A percentile compares a stretch with the other conserved stretches of the same genome.
phyloP scores from a whole-genome alignment of 1,284 basidiomycete species.

The Trametes polyzona region DNA sequence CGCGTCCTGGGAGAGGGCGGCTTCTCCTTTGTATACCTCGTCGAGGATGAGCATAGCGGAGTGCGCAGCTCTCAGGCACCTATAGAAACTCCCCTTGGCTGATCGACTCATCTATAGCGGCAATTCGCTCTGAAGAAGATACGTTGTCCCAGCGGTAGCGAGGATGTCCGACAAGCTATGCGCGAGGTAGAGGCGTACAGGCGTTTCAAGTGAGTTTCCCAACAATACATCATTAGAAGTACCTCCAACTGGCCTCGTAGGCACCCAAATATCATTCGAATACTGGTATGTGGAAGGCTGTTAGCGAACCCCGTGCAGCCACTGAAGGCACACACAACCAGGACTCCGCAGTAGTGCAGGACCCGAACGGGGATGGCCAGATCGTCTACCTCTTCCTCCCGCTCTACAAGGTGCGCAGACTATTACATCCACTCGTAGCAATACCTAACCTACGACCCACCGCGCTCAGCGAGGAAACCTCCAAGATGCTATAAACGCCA shows the following conservation, averaged over 20 bases:
- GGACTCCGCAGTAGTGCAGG: constrained; percentile 95
- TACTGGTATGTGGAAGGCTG: constrained; percentile 55
- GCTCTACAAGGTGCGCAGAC: constrained; percentile 75
- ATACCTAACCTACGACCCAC: constrained; percentile 12
- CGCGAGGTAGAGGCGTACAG: constrained; percentile 90
- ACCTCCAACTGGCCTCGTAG: too few species aligned
- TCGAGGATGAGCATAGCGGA: constrained; percentile 84
- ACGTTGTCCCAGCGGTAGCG: constrained; percentile 80
- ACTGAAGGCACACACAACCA: constrained; percentile 31
- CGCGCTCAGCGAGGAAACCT: constrained; percentile 78
- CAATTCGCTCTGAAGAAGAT: constrained; percentile 96
- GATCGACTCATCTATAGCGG: constrained; percentile 47
- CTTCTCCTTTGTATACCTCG: constrained; percentile 93
- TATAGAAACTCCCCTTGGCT: not conserved
- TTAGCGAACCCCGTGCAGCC: not conserved
- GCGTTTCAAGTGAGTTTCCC: constrained; percentile 78
- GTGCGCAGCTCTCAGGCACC: constrained; percentile 45
- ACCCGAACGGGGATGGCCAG: constrained; percentile 90
- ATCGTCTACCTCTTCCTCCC: constrained; percentile 95
- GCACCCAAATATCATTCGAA: constrained; percentile 89
- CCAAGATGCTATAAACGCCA: constrained; percentile 92
- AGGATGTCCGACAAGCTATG: constrained; percentile 86
- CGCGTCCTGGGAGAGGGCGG: constrained; percentile 93
- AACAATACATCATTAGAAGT: too few species aligned
- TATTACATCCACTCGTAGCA: not conserved